phyloP scores from a whole-genome alignment of 129 eudicot genomes.

The Gnaphalium uliginosum region DNA sequence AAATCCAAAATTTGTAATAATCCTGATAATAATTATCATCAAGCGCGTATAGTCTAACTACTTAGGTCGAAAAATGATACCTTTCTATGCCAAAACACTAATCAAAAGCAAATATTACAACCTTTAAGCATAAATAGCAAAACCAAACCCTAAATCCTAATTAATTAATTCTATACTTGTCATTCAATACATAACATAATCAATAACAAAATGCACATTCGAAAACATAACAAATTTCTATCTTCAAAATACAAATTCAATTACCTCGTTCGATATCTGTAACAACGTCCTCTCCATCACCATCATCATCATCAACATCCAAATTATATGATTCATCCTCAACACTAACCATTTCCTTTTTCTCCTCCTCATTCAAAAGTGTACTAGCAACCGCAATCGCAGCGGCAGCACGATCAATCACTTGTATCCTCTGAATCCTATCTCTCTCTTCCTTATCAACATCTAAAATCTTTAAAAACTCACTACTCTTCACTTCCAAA shows the following conservation, averaged over 20 bases:
- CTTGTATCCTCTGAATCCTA: slow-evolving; percentile 77
- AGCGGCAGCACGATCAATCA: slow-evolving; percentile 92
- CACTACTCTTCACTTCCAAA: slow-evolving; percentile 61
- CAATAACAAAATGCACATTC: background rate
- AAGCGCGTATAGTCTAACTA: background rate
- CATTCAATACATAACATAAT: background rate
- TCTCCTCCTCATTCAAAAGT: slow-evolving; percentile 41
- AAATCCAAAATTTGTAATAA: background rate
- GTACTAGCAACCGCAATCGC: slow-evolving; percentile 86
- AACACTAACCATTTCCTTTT: slow-evolving; percentile 8
- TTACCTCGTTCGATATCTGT: slow-evolving; percentile 49
- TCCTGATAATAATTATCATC: background rate
- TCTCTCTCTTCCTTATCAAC: slow-evolving; percentile 81
- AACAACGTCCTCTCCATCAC: slow-evolving; percentile 8
- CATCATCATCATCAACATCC: slow-evolving; percentile 13
- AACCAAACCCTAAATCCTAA: background rate
- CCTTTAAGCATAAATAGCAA: background rate
- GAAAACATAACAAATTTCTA: background rate
- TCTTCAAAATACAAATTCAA: background rate
- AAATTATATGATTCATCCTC: slow-evolving; percentile 12
- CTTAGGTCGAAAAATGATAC: background rate
- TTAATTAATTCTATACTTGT: background rate
- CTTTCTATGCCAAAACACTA: background rate
- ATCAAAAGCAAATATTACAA: background rate
- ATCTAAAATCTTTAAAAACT: slow-evolving; percentile 74